Evolutionary conservation across 306 rosid genomes (phyloP), one percentile per base, ranked within the genome.

Genomic region (Clitoria ternatea): DNA sequence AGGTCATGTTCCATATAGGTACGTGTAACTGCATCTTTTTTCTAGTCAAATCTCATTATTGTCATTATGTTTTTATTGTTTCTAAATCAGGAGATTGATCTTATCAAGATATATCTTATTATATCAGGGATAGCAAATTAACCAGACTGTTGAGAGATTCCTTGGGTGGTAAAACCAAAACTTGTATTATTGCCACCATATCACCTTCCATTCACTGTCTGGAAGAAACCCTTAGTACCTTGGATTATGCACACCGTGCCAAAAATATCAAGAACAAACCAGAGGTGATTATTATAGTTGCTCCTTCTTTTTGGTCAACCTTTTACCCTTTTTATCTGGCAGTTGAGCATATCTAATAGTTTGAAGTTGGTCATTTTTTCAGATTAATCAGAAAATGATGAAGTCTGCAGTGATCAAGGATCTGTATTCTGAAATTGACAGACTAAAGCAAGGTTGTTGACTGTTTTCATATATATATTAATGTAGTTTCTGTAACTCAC

Each of bases 381-480:
- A 95, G 97, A 66, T 95, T 72, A 95, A 95, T 75, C 99, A 95
- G 82, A 95, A 95, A 84, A 91, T 95, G 99, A 91, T 95, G 99
- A 95, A 95, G 79, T 91, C 99, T 80, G 97, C 99, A 32, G 55
- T 95, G 88, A 95, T 95, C 49, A 95, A 91, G 82, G 99, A 95
- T 79, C 85, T 95, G 80, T 95, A 95, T 82, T 80, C 96, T 76
- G 99, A 91, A 78, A 95, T 91, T 70, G 97, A 91, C 81, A 84
- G 96, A 67, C 92, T 95, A 52, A 95, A 95, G 87, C 99, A 95
- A 95, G 99, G 97, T 91, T 66, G 57, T 70, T 71, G 42, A 52
- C 69, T 57, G 45, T 69, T 64, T 47, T 66, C 45, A 54, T 29
- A n/a, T n/a, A n/a, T n/a, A n/a, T n/a, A 33, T 42, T 66, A 23